These are phyloP conservation scores for Cordyceps cateniannulata DNA, from an alignment of 2,329 filamentous ascomycete species.

Conservation along the genomic window DNA sequence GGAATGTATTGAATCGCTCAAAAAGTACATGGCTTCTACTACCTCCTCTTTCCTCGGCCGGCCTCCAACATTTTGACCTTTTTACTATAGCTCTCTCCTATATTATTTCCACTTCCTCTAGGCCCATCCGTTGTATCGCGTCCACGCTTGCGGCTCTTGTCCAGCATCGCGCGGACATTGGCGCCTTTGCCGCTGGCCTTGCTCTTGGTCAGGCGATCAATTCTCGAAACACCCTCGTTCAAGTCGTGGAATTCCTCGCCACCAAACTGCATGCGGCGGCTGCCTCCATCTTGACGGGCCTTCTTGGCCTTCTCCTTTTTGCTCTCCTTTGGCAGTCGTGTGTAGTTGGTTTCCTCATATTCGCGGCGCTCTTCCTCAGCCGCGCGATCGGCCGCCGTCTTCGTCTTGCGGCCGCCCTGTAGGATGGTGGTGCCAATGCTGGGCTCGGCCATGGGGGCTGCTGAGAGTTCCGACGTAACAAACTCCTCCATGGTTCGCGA, in stretches of 20 bases:
- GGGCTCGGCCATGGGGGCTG: constrained; percentile 74
- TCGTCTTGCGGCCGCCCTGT: constrained; percentile 69
- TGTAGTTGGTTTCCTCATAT: constrained; percentile 92
- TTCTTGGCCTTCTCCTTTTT: constrained; percentile 79
- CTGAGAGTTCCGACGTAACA: constrained; percentile 74
- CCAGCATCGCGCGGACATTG: constrained; percentile 57
- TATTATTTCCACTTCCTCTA: constrained; percentile 56
- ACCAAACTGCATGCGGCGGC: constrained; percentile 62
- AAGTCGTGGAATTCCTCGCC: constrained; percentile 91
- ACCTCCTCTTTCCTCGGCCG: constrained; percentile 38
- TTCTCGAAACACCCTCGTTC: constrained; percentile 81
- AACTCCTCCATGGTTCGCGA: constrained; percentile 91
- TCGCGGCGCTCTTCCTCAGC: constrained; percentile 71
- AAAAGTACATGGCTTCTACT: constrained; percentile 21
- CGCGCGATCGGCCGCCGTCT: constrained; percentile 68
- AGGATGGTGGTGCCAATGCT: constrained; percentile 89
- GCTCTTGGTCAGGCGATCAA: constrained; percentile 72
- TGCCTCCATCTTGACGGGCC: constrained; percentile 42
- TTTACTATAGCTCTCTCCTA: constrained; percentile 72
- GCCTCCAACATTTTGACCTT: constrained; percentile 51
- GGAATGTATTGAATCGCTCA: not conserved
- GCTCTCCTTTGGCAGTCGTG: constrained; percentile 74
- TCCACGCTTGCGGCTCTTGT: constrained; percentile 80
- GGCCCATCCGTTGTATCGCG: constrained; percentile 63
- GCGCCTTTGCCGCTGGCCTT: constrained; percentile 50